Evolutionary conservation across 164 flowering plant genomes (phyloP).

Genomic region (Annona cherimola): DNA sequence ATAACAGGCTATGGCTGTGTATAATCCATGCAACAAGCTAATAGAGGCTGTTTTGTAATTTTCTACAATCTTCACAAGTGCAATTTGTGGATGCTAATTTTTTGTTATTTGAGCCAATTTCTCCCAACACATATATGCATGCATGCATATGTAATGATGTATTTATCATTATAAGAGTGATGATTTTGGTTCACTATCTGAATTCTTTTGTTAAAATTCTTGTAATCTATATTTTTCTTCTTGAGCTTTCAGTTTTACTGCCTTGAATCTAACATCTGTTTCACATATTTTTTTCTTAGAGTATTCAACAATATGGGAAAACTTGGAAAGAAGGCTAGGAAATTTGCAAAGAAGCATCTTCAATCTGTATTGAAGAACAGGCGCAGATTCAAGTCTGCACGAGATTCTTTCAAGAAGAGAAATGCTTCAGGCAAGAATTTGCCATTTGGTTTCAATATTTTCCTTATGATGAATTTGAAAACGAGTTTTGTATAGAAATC

Average conservation of each 20-base stretch:
- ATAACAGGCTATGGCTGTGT: too few species aligned
- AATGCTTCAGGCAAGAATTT: slow-evolving; percentile 37
- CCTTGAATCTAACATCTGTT: neutral
- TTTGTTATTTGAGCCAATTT: neutral
- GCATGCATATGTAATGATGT: neutral
- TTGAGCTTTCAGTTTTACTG: neutral
- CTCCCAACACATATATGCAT: neutral
- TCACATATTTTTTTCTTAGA: neutral
- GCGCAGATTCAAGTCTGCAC: slow-evolving; percentile 51
- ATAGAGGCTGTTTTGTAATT: too few species aligned
- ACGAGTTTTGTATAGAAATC: neutral
- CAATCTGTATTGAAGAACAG: slow-evolving; percentile 51
- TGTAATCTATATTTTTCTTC: neutral
- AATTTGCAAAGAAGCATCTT: slow-evolving; percentile 89
- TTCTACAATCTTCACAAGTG: too few species aligned
- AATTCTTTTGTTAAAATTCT: neutral
- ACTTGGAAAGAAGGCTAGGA: slow-evolving; percentile 91
- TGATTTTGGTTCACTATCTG: neutral
- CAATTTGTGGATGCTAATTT: too few species aligned
- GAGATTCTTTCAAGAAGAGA: slow-evolving; percentile 38
- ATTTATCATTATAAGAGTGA: neutral
- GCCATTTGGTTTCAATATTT: neutral
- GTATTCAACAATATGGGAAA: slow-evolving; percentile 50
- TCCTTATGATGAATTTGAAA: neutral
- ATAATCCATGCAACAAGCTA: too few species aligned